A percentile compares a stretch with the other conserved stretches of the same genome.
These are phyloP conservation scores for Vitis labrusca DNA, from an alignment of 164 flowering plant species.

Conservation along the genomic window DNA sequence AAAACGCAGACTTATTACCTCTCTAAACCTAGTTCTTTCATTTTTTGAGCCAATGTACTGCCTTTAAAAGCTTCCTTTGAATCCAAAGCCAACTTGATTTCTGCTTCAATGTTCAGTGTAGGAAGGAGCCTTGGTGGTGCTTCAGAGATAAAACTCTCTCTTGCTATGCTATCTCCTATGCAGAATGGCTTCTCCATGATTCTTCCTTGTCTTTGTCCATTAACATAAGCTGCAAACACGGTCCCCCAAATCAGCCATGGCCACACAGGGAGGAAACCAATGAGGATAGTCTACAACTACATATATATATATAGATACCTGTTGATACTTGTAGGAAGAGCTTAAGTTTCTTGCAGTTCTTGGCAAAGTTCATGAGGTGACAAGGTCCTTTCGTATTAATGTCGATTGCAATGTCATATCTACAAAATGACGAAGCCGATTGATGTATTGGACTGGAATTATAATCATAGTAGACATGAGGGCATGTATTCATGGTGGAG, in stretches of 20 bases:
- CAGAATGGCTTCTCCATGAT: conserved; percentile 76
- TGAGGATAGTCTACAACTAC: no score
- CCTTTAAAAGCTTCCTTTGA: conserved; percentile 28
- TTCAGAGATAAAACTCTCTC: conserved; percentile 38
- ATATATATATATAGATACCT: conserved; percentile 29
- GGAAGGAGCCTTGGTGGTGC: conserved; percentile 29
- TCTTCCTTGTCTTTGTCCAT: conserved; percentile 90
- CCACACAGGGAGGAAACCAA: no score
- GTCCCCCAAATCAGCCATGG: background rate
- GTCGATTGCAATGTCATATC: conserved; percentile 47
- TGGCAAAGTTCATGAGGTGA: conserved; percentile 68
- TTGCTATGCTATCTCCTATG: conserved; percentile 67
- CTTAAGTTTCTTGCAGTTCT: conserved; percentile 63
- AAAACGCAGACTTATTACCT: conserved; percentile 38
- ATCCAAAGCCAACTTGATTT: conserved; percentile 54
- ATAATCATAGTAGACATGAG: no score
- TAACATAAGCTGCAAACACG: conserved; percentile 73
- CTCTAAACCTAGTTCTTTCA: conserved; percentile 77
- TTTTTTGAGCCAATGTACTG: conserved; percentile 41
- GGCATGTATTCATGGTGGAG: no score
- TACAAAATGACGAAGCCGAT: background rate
- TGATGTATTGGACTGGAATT: no score
- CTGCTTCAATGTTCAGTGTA: conserved; percentile 60
- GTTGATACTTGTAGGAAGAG: conserved; percentile 83
- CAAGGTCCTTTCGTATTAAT: conserved; percentile 70